These are phyloP conservation scores for Talaromyces sp. DNA, from an alignment of 2,329 filamentous ascomycete genomes.

Conservation along the genomic window DNA sequence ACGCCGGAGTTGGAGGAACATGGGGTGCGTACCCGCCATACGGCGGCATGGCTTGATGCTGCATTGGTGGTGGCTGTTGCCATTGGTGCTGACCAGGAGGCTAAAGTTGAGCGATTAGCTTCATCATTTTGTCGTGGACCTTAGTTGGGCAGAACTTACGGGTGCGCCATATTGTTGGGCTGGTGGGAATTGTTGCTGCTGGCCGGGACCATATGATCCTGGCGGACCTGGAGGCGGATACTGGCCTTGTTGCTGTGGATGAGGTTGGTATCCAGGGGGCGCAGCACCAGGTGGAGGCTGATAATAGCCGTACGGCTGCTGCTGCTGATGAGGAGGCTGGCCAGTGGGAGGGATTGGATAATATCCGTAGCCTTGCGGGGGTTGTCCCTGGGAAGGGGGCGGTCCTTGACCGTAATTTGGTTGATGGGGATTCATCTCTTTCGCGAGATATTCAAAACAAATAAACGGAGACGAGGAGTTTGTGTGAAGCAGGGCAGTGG, in stretches of 20 bases:
- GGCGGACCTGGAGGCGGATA: background rate
- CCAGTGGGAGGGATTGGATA: background rate
- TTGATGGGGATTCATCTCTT: background rate
- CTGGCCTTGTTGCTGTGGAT: slow-evolving; percentile 5
- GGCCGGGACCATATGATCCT: background rate
- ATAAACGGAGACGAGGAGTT: background rate
- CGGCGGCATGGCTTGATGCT: slow-evolving; percentile 10
- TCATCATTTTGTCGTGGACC: background rate
- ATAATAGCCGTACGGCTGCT: background rate
- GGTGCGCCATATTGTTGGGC: background rate
- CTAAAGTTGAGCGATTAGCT: background rate
- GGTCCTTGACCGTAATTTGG: background rate
- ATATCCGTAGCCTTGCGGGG: background rate
- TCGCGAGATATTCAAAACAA: background rate
- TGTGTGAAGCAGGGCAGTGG: background rate
- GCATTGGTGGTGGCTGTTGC: background rate
- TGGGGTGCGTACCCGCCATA: slow-evolving; percentile 18
- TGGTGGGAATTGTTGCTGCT: background rate
- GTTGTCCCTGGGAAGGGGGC: background rate
- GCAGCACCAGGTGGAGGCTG: slow-evolving; percentile 8
- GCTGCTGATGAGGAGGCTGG: background rate
- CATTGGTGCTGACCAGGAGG: background rate
- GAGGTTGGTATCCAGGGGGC: slow-evolving; percentile 10
- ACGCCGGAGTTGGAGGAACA: slow-evolving; percentile 57
- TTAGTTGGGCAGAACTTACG: background rate